Evolutionary conservation across 805 yeast genomes (phyloP).

Genomic region (Wickerhamiella dianesei): DNA sequence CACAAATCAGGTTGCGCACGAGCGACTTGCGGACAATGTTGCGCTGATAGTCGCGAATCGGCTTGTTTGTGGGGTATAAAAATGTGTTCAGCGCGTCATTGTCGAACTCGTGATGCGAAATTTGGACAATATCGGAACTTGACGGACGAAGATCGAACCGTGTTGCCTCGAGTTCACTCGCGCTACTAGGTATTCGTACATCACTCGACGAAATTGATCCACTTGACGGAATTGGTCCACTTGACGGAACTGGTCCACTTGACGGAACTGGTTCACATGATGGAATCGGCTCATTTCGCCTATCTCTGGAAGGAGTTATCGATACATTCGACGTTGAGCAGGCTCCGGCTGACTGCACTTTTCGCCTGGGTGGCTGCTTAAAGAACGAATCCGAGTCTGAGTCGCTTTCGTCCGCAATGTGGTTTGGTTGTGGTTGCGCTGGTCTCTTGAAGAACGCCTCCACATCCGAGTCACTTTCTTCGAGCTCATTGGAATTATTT

Average conservation of each 20-base stretch:
- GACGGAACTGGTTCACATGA: not conserved
- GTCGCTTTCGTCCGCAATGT: too few species aligned
- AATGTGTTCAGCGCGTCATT: slow-evolving; percentile 32
- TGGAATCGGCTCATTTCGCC: too few species aligned
- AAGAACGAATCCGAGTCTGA: too few species aligned
- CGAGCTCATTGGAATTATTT: not conserved
- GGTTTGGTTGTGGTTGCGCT: too few species aligned
- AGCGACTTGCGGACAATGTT: slow-evolving; percentile 64
- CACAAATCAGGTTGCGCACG: slow-evolving; percentile 63
- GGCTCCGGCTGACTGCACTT: too few species aligned
- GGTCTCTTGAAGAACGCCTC: not conserved
- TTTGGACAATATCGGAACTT: not conserved
- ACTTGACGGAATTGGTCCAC: not conserved
- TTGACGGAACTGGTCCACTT: not conserved
- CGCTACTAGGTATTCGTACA: not conserved
- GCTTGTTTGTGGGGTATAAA: slow-evolving; percentile 75
- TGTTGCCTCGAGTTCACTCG: not conserved
- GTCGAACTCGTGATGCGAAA: slow-evolving; percentile 32
- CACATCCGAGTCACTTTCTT: not conserved
- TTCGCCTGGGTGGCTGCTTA: too few species aligned
- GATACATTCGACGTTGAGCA: too few species aligned
- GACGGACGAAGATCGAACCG: not conserved
- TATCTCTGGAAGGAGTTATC: too few species aligned
- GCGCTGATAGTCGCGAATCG: slow-evolving; percentile 77
- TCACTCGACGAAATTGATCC: not conserved